Base-by-base conservation (phyloP, 352 stramenopile genomes). In the Plasmopara viticola region DNA sequence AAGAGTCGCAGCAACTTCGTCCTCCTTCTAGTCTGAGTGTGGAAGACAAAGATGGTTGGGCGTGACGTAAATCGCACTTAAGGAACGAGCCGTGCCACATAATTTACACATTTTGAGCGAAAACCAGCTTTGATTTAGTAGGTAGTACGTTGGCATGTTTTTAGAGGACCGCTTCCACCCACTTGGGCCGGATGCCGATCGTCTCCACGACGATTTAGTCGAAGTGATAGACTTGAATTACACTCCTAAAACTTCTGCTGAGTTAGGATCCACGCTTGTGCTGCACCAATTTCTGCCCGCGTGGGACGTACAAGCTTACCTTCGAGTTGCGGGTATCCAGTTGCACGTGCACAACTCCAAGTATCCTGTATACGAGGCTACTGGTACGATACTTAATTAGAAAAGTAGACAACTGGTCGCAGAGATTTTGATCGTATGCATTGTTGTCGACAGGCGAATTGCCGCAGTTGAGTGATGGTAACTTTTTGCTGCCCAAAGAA, bases 341-440 rank as follows among this genome's bases (percentile, higher is more conserved):
- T 57, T 94, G 44, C 81, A 94, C 52, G 81, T 94, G 48, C 76
- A 92, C 55, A 94, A 92, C 78, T 89, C 84, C 42, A 71, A 73
- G 60, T 94, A 94, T 56, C 81, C 84, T 15, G 45, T 53, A 38
- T 90, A 91, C 56, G 84, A 92, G 51, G 78, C 82, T 45, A 92
- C 84, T 1, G 77, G 75, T 86, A 53, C 34, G 44, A 41, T 40
- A 30, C 13, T 31, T 35, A 28, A 35, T 41, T 15, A 14, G 7
- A 5, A 40, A n/a, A 43, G 37, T 13, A 41, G 2, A 38, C 33
- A 12, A 4, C 31, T 12, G 31, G 31, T 4, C 5, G 6, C 10
- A 12, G 31, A 35, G 2, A 28, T 20, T 42, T 15, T 38, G 20
- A 15, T 17, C 6, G 38, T 45, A 7, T 50, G 42, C 6, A 35